These are phyloP conservation scores for Notholithocarpus densiflorus DNA, from an alignment of 306 rosid genomes.

Conservation along the genomic window DNA sequence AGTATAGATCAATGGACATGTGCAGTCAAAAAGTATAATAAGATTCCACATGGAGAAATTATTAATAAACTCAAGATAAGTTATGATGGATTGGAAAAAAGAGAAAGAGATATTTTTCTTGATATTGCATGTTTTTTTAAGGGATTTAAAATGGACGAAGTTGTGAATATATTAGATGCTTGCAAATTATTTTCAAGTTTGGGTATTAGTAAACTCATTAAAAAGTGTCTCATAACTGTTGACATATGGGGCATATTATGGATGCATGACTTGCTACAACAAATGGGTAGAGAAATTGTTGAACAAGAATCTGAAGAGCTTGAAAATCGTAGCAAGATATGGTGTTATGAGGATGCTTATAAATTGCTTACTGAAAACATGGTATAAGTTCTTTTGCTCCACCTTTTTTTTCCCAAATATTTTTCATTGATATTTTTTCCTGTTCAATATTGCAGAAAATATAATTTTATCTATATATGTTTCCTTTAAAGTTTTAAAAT, in stretches of 20 bases:
- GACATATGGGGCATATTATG: not conserved
- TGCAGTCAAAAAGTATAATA: not conserved
- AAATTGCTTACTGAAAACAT: not conserved
- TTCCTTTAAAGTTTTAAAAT: too few relatives aligned
- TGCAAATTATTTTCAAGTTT: not conserved
- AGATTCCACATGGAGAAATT: slow-evolving; percentile 5
- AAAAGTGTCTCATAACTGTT: slow-evolving; percentile 10
- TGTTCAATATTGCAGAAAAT: too few relatives aligned
- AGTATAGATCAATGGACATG: not conserved
- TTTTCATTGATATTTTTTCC: too few relatives aligned
- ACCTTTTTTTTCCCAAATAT: too few relatives aligned
- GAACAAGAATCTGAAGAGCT: not conserved
- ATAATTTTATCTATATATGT: too few relatives aligned
- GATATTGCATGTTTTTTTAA: slow-evolving; percentile 16
- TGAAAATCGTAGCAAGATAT: slow-evolving; percentile 14
- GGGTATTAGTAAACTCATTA: not conserved
- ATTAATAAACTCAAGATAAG: not conserved
- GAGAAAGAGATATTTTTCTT: slow-evolving; percentile 11
- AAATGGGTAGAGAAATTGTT: slow-evolving; percentile 13
- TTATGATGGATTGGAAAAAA: slow-evolving; percentile 10
- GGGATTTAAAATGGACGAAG: not conserved
- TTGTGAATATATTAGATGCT: not conserved
- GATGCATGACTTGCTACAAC: slow-evolving; percentile 15
- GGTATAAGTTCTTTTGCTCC: slow-evolving; percentile 4
- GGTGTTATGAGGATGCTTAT: slow-evolving; percentile 1